phyloP scores from a whole-genome alignment of 2,329 filamentous ascomycete species.

The Aspergillus sergii region DNA sequence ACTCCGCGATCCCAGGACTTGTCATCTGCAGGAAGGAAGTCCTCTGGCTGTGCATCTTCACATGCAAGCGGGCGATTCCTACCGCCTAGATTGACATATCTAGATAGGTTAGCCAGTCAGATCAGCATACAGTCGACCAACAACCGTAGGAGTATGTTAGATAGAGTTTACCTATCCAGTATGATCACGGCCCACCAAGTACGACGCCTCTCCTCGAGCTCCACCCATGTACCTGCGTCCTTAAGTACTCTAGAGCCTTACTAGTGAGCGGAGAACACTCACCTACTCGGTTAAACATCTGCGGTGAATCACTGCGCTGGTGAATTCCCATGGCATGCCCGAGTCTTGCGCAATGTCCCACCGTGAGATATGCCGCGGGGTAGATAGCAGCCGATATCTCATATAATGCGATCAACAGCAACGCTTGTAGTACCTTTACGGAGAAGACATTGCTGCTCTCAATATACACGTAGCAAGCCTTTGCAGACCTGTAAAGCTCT shows the following conservation, averaged over 20 bases:
- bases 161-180: not conserved
- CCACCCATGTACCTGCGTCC: not conserved
- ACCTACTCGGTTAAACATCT: not conserved
- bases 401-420: not conserved
- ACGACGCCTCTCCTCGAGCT: slow-evolving; percentile 1
- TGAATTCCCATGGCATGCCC: not conserved
- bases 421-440: not conserved
- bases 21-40: not conserved
- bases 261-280: not conserved
- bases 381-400: not conserved
- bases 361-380: slow-evolving; percentile 1
- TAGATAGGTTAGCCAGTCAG: not conserved
- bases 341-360: not conserved
- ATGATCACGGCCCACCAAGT: slow-evolving; percentile 3
- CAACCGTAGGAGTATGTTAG: too few species aligned
- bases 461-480: not conserved
- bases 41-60: slow-evolving; percentile 2
- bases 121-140: not conserved
- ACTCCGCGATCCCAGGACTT: not conserved
- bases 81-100: not conserved
- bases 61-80: not conserved
- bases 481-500: not conserved
- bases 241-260: not conserved
- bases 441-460: not conserved
- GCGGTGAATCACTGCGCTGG: not conserved